Evolutionary conservation across 768 basidiomycete species (phyloP).

Genomic region (Candolleomyces efflorescens): DNA sequence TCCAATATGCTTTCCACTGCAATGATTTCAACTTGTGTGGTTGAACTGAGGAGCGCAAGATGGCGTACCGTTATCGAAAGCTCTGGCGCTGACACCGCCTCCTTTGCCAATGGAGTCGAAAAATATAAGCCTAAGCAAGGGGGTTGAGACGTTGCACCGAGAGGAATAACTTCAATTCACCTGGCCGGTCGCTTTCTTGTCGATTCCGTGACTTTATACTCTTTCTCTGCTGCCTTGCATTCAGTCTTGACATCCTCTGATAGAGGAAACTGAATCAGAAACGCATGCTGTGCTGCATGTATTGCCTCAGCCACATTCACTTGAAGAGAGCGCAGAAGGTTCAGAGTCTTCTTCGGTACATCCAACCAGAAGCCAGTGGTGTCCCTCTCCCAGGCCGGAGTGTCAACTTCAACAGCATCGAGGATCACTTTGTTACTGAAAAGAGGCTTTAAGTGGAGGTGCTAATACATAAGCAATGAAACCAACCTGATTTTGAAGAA

Average conservation of each 20-base stretch:
- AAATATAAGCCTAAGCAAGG: slow-evolving; percentile 60
- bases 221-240: slow-evolving; percentile 77
- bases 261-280: slow-evolving; percentile 73
- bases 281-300: slow-evolving; percentile 81
- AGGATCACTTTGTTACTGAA: slow-evolving; percentile 58
- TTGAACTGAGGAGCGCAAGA: neutral
- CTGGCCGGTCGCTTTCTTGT: slow-evolving; percentile 66
- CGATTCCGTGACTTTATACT: slow-evolving; percentile 51
- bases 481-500: slow-evolving; percentile 74
- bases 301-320: slow-evolving; percentile 76
- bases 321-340: slow-evolving; percentile 46
- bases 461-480: neutral
- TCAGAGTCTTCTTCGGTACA: slow-evolving; percentile 50
- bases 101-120: slow-evolving; percentile 68
- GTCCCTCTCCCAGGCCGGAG: slow-evolving; percentile 70
- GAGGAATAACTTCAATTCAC: slow-evolving; percentile 23
- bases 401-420: slow-evolving; percentile 75
- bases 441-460: neutral
- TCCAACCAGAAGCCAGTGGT: slow-evolving; percentile 80
- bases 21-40: neutral
- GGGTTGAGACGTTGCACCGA: neutral
- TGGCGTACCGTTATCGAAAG: slow-evolving; percentile 72
- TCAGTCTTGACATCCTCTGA: slow-evolving; percentile 72
- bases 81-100: slow-evolving; percentile 72
- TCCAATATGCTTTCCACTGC: slow-evolving; percentile 54